Conservation (phyloP, 2,329 filamentous ascomycete species). For the Monilinia vaccinii-corymbosi region DNA sequence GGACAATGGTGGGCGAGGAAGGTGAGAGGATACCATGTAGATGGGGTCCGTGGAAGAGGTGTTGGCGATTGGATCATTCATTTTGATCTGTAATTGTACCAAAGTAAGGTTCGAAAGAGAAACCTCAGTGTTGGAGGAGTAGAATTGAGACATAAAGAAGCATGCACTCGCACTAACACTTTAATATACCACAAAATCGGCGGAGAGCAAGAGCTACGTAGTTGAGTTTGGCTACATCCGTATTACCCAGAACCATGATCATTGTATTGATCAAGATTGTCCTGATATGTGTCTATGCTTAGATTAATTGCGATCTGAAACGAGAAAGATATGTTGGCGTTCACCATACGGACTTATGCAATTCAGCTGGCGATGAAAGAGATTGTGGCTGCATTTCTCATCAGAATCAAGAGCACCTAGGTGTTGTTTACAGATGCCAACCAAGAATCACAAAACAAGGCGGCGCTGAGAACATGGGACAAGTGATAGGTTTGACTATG, state of each 20-base stretch:
- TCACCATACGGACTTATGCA: background rate
- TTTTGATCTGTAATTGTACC: background rate
- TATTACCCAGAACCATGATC: background rate
- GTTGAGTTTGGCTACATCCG: background rate
- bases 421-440: background rate
- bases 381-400: background rate
- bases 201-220: background rate
- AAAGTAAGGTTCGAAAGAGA: background rate
- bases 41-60: slow-evolving; percentile 16
- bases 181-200: background rate
- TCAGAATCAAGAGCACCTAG: background rate
- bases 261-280: background rate
- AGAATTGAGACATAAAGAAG: background rate
- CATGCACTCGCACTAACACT: background rate
- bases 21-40: slow-evolving; percentile 47
- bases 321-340: background rate
- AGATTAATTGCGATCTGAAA: background rate
- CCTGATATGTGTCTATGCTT: background rate
- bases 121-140: background rate
- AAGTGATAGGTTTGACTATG: background rate
- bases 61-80: background rate
- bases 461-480: background rate
- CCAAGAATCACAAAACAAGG: background rate
- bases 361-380: background rate
- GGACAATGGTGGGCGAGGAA: slow-evolving; percentile 59